These are phyloP conservation scores for Nakazawaea sp. DNA, from an alignment of 805 yeast genomes.

Conservation along the genomic window DNA sequence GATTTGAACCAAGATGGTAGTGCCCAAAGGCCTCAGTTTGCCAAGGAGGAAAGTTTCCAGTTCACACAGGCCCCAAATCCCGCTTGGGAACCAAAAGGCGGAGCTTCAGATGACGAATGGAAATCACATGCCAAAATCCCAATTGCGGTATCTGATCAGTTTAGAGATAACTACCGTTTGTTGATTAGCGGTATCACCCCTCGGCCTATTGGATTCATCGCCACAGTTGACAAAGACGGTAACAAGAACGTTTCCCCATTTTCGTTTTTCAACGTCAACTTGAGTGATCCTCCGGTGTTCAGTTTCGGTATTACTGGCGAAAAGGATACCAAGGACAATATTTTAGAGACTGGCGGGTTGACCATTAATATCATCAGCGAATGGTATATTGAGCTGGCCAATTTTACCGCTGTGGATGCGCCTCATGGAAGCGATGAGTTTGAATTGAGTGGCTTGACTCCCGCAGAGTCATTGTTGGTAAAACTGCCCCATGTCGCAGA, in stretches of 20 bases:
- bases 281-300: conserved; percentile 54
- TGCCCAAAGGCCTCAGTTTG: conserved; percentile 11
- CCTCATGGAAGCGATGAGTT: conserved; percentile 50
- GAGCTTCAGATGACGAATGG: conserved; percentile 41
- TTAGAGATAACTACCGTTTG: conserved; percentile 43
- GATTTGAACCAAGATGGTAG: conserved; percentile 7
- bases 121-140: conserved; percentile 33
- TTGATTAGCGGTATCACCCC: conserved; percentile 50
- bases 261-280: conserved; percentile 42
- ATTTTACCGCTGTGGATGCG: conserved; percentile 37
- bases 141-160: conserved; percentile 40
- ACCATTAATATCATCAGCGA: conserved; percentile 53
- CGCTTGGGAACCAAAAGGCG: conserved; percentile 40
- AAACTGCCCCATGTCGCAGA: conserved; percentile 54
- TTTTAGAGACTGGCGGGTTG: conserved; percentile 44
- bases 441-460: conserved; percentile 47
- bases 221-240: conserved; percentile 39
- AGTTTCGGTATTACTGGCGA: conserved; percentile 40
- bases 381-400: conserved; percentile 62
- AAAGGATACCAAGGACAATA: conserved; percentile 45
- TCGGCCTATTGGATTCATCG: conserved; percentile 54
- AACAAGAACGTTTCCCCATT: conserved; percentile 51
- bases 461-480: conserved; percentile 34
- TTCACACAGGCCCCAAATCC: conserved; percentile 18
- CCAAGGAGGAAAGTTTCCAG: background rate